phyloP scores from a whole-genome alignment of 495 filamentous ascomycete genomes.

The Hyaloscypha hepaticicola region DNA sequence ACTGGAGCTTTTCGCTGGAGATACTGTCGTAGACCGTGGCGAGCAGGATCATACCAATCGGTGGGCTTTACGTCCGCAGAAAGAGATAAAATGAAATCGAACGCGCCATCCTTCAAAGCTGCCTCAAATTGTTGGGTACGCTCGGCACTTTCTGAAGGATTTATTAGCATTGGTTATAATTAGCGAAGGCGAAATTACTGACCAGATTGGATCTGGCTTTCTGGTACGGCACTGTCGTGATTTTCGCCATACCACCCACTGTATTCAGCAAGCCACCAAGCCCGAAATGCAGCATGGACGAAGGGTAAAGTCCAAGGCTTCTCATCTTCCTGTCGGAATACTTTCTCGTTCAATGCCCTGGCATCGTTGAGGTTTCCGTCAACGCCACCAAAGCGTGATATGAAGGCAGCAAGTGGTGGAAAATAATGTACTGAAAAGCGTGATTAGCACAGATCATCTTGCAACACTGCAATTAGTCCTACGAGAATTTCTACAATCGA shows the following conservation, averaged over 20 bases:
- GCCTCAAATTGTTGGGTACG: conserved; percentile 69
- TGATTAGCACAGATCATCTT: not conserved
- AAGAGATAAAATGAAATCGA: conserved; percentile 85
- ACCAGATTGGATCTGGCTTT: conserved; percentile 47
- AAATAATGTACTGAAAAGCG: conserved; percentile 71
- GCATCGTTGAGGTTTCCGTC: conserved; percentile 59
- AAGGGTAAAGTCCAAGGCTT: conserved; percentile 66
- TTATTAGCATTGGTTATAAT: conserved; percentile 24
- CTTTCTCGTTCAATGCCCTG: conserved; percentile 62
- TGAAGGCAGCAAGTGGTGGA: conserved; percentile 70
- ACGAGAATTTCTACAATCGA: no score
- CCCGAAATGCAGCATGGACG: conserved; percentile 71
- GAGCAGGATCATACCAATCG: conserved; percentile 81
- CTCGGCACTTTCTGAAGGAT: conserved; percentile 56
- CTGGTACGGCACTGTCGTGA: conserved; percentile 49
- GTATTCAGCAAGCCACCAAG: conserved; percentile 90
- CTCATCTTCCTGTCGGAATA: conserved; percentile 62
- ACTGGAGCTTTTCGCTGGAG: conserved; percentile 74
- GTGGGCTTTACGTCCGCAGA: conserved; percentile 68
- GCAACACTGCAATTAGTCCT: no score
- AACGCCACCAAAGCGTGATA: conserved; percentile 70
- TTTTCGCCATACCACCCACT: conserved; percentile 84
- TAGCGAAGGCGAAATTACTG: conserved; percentile 19
- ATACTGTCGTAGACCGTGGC: conserved; percentile 68
- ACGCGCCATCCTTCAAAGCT: conserved; percentile 83